Percentiles rank a stretch among this genome's conserved stretches.
Conservation (phyloP, 2,329 filamentous ascomycete genomes). For the Cercospora beticola region DNA sequence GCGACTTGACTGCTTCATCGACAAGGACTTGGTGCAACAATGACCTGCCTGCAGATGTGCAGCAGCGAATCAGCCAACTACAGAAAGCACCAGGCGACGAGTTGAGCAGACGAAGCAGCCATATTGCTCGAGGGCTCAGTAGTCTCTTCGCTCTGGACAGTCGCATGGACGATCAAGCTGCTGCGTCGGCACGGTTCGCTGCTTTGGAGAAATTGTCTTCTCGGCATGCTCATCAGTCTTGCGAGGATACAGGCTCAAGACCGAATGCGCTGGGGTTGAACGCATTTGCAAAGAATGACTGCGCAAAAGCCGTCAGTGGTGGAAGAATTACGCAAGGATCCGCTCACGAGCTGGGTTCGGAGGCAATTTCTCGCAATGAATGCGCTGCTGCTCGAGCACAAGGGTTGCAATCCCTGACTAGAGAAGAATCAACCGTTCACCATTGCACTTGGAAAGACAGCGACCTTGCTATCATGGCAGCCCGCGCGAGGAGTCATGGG, state of each 20-base stretch:
- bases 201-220: constrained; percentile 7
- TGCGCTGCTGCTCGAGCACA: constrained; percentile 12
- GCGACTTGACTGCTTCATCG: constrained; percentile 7
- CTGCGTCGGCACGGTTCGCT: neutral
- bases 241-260: constrained; percentile 1
- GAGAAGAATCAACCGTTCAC: constrained; percentile 9
- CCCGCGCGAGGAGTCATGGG: constrained; percentile 18
- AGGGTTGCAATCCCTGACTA: neutral
- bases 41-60: constrained; percentile 14
- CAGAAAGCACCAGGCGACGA: neutral
- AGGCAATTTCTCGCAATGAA: constrained; percentile 7
- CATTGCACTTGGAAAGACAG: neutral
- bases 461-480: constrained; percentile 4
- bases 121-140: neutral
- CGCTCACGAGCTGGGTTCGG: neutral
- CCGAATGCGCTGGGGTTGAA: neutral
- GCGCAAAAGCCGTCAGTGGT: neutral
- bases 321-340: neutral
- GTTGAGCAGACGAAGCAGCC: neutral
- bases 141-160: constrained; percentile 8
- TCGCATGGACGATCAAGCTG: constrained; percentile 6
- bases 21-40: constrained; percentile 31
- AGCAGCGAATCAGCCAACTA: neutral
- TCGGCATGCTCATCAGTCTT: constrained; percentile 4
- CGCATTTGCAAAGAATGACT: neutral